Evolutionary conservation across 148 eudicot species (phyloP).

Genomic region (Persicaria tinctoria): DNA sequence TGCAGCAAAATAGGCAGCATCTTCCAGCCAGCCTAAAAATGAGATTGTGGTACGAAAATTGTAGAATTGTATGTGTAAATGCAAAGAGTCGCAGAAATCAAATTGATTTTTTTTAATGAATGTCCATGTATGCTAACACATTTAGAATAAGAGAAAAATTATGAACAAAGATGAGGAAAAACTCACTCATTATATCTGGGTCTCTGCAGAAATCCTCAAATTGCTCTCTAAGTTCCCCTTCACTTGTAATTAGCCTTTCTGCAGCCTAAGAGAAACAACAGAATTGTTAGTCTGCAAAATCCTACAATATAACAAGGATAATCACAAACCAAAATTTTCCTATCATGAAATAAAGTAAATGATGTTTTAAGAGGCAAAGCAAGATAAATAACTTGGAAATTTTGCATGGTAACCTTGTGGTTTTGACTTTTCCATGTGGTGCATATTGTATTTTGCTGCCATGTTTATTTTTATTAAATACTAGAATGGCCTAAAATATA

Average conservation of each 20-base stretch:
- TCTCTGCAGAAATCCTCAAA: conserved; percentile 65
- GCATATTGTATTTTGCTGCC: no score
- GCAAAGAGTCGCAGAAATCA: not conserved
- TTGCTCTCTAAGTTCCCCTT: conserved; percentile 69
- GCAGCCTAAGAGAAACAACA: conserved; percentile 61
- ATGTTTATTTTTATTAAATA: no score
- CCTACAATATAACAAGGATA: not conserved
- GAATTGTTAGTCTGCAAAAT: not conserved
- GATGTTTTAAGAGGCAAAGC: not conserved
- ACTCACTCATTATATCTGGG: conserved; percentile 63
- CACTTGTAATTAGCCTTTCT: conserved; percentile 61
- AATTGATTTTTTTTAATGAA: not conserved
- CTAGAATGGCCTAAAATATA: no score
- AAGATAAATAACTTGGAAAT: not conserved
- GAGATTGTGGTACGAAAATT: conserved; percentile 1
- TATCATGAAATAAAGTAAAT: not conserved
- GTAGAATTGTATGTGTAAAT: not conserved
- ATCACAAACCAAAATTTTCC: not conserved
- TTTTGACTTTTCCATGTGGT: no score
- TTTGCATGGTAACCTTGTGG: not conserved
- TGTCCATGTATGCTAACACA: not conserved
- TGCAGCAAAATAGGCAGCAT: conserved; percentile 98
- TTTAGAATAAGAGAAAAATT: conserved; percentile 1
- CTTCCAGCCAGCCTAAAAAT: conserved; percentile 89
- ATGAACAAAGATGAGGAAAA: conserved; percentile 12